Evolutionary conservation across 352 stramenopile species (phyloP), one percentile per base, ranked within the genome.

Genomic region (Phytophthora capsici): DNA sequence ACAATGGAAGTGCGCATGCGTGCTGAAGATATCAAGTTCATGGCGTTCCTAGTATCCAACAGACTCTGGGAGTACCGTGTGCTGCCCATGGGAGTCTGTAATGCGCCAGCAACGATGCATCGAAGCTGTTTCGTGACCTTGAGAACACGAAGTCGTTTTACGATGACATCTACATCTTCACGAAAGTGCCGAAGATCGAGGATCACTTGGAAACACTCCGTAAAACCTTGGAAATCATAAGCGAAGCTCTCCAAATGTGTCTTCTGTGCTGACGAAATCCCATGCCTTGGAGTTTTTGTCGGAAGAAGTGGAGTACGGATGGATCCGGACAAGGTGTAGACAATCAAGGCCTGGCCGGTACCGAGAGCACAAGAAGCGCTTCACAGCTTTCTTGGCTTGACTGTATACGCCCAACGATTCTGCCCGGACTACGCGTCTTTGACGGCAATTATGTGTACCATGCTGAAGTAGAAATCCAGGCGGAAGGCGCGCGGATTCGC

Each of bases 161-260:
- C 6, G 25, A 28, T 5, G 23, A 26, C 25, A 28, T 28, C 6
- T 28, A 28, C 25, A 28, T 28, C 25, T 28, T 28, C 25, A 28
- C 25, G 25, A 28, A 28, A 6, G 4, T 6, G 6, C 4, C 3
- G 25, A 28, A 28, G 25, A 28, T 28, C 6, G 25, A 28, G 6
- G 25, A 28, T 28, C 25, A 28, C 25, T 28, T 28, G 25, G 4
- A 28, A 28, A 6, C 25, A 28, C 25, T 1, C 25, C 25, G 25
- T 28, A 28, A 28, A 1, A 28, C 25, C 4, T 6, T 28, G 4
- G 25, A 28, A 7, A 28, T 28, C 25, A 2, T 53, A 54, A 17
- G 54, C 54, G 3, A 62, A 62, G 13, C n/a, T 50, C 8, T 38
- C 17, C 34, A 57, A 57, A 19, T 56, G 30, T 46, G 32, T 25